Base-by-base conservation (phyloP, 805 yeast species). In the Wickerhamomyces bovis region DNA sequence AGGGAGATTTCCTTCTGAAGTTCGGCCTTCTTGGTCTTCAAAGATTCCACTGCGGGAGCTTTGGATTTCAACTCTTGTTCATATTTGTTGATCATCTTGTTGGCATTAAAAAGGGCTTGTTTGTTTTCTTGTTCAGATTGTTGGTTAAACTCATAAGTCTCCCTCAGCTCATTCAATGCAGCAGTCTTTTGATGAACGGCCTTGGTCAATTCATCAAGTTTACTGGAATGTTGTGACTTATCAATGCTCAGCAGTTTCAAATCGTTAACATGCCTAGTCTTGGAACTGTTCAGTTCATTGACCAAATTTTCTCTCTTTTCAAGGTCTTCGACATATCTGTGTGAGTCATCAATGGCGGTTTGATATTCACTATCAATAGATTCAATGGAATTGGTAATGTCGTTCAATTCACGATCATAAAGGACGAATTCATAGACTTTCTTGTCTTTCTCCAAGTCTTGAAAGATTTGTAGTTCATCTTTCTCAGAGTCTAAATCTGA, bases 401-500 rank as follows among this genome's bases (percentile, higher is more conserved):
- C 83, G 40, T 70, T 72, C 45, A 85, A 65, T 62, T 94, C 98
- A 43, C 92, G 75, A 58, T 85, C 94, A 58, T 80, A 81, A 10
- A 90, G 65, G 30, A 84, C 80, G 64, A 78, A 89, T 55, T 90
- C 96, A 16, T 19, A 72, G 28, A 81, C 75, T 58, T 88, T 85
- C 53, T 85, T 79, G 47, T 76, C 73, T 48, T 77, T 79, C 54
- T 85, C 94, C 23, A 82, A 68, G 19, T 69, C 70, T 57, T 87
- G 95, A 61, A 72, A 89, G 44, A 77, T 75, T 53, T 79, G 81
- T 53, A 89, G 70, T 58, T 88, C 95, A 46, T 77, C 76, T 47
- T 83, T 83, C 62, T 94, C 98, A 43, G 81, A 73, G 59, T 85
- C 88, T 55, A 94, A 76, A 64, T 89, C 97, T 3, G 77, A 68